phyloP scores from a whole-genome alignment of 352 stramenopile species.

The Globisporangium cylindrosporum region DNA sequence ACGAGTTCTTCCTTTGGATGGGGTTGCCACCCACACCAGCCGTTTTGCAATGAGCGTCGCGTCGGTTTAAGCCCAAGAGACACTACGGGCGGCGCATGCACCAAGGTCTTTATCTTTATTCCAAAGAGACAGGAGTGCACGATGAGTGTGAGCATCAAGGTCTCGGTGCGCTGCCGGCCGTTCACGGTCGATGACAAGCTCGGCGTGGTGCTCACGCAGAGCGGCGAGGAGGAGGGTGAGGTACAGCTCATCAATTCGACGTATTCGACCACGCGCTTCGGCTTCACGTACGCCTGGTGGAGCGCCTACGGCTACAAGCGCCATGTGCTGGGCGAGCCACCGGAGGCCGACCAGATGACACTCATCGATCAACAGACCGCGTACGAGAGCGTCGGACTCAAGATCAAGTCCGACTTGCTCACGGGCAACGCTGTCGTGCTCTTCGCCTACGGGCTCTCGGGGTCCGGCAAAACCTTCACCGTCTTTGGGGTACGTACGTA shows the following conservation, averaged over 20 bases:
- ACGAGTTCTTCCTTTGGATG: no score
- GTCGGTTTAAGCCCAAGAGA: no score
- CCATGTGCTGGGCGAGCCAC: conserved; percentile 68
- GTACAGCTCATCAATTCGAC: conserved; percentile 92
- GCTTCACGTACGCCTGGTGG: conserved; percentile 94
- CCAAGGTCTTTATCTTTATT: conserved; percentile 30
- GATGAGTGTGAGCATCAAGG: conserved; percentile 90
- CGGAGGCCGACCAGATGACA: conserved; percentile 76
- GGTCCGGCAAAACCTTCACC: conserved; percentile 93
- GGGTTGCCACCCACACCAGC: no score
- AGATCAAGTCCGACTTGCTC: conserved; percentile 92
- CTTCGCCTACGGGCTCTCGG: conserved; percentile 92
- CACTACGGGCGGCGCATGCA: no score
- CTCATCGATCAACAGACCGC: conserved; percentile 90
- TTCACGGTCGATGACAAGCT: conserved; percentile 91
- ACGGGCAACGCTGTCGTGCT: conserved; percentile 91
- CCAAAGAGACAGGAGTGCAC: background rate
- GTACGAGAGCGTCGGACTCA: conserved; percentile 84
- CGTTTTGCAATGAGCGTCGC: no score
- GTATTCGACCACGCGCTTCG: conserved; percentile 92
- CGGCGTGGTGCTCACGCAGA: conserved; percentile 90
- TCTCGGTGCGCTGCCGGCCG: conserved; percentile 81
- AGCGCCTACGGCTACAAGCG: conserved; percentile 92
- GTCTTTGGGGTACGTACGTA: conserved; percentile 71
- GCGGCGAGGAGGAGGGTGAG: conserved; percentile 90